Conservation (phyloP, 2,329 filamentous ascomycete genomes). For the Exserohilum turcica region DNA sequence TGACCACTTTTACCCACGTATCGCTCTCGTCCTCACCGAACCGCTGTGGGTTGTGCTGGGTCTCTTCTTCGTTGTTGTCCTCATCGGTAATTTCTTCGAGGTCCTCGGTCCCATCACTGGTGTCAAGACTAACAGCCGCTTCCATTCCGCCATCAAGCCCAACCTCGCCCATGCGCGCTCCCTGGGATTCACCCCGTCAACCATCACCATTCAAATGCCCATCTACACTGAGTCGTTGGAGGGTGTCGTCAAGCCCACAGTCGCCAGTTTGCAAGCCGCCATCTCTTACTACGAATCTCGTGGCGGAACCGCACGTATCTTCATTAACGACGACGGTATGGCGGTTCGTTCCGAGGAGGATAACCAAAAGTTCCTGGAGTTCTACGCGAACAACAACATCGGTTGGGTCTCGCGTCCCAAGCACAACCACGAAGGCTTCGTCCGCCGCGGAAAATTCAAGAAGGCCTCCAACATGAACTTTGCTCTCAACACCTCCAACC, state of each 20-base stretch:
- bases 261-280: conserved; percentile 73
- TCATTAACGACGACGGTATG: conserved; percentile 70
- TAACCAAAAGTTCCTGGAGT: conserved; percentile 49
- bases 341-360: conserved; percentile 59
- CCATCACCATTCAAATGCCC: conserved; percentile 76
- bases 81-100: conserved; percentile 36
- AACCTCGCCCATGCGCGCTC: conserved; percentile 53
- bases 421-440: conserved; percentile 41
- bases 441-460: conserved; percentile 38
- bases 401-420: conserved; percentile 55
- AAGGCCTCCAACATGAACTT: conserved; percentile 74
- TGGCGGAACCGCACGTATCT: conserved; percentile 69
- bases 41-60: conserved; percentile 60
- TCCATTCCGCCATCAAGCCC: conserved; percentile 68
- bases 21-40: conserved; percentile 57
- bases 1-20: conserved; percentile 59
- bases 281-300: conserved; percentile 56
- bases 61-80: conserved; percentile 42
- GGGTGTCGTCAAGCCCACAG: conserved; percentile 74
- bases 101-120: conserved; percentile 79
- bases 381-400: conserved; percentile 56
- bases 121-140: conserved; percentile 75
- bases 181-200: conserved; percentile 65
- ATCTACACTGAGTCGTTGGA: conserved; percentile 83
- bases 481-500: conserved; percentile 64